Evolutionary conservation across 2,329 filamentous ascomycete genomes (phyloP).

Genomic region (Epichloe scottii): DNA sequence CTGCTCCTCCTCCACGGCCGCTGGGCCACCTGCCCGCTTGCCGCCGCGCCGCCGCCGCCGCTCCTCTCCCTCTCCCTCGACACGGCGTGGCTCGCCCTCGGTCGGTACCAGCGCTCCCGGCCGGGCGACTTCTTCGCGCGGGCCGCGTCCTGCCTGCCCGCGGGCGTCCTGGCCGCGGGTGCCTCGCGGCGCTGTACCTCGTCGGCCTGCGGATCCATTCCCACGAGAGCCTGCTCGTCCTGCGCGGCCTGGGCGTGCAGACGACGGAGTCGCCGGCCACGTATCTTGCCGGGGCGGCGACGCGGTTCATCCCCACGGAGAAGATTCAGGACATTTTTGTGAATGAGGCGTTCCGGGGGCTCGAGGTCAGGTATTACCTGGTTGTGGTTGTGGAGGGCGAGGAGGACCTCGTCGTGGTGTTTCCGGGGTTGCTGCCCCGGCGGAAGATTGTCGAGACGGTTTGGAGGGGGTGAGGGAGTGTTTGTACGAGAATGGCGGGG

Average conservation of each 20-base stretch:
- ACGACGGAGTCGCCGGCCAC: slow-evolving; percentile 53
- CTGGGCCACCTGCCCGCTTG: slow-evolving; percentile 26
- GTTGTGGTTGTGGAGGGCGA: slow-evolving; percentile 85
- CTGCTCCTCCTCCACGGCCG: slow-evolving; percentile 38
- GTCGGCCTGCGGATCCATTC: slow-evolving; percentile 35
- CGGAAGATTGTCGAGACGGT: slow-evolving; percentile 70
- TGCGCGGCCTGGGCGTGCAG: slow-evolving; percentile 83
- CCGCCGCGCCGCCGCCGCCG: slow-evolving; percentile 8
- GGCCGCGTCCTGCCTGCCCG: slow-evolving; percentile 23
- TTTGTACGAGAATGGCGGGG: slow-evolving; percentile 47
- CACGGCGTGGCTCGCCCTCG: slow-evolving; percentile 13
- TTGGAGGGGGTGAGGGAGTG: slow-evolving; percentile 80
- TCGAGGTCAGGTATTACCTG: slow-evolving; percentile 82
- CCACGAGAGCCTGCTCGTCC: slow-evolving; percentile 77
- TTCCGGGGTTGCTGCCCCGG: slow-evolving; percentile 66
- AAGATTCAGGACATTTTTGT: slow-evolving; percentile 89
- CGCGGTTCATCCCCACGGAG: slow-evolving; percentile 70
- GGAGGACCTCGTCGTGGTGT: slow-evolving; percentile 84
- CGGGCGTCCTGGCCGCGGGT: slow-evolving; percentile 26
- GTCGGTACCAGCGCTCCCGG: slow-evolving; percentile 17
- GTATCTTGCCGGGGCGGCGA: slow-evolving; percentile 41
- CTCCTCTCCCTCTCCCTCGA: slow-evolving; percentile 4
- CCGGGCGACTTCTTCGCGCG: slow-evolving; percentile 19
- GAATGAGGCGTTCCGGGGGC: slow-evolving; percentile 87
- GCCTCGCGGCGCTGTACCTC: slow-evolving; percentile 27